Evolutionary conservation across 2,329 filamentous ascomycete genomes (phyloP).

Genomic region (Cordyceps tenuipes): DNA sequence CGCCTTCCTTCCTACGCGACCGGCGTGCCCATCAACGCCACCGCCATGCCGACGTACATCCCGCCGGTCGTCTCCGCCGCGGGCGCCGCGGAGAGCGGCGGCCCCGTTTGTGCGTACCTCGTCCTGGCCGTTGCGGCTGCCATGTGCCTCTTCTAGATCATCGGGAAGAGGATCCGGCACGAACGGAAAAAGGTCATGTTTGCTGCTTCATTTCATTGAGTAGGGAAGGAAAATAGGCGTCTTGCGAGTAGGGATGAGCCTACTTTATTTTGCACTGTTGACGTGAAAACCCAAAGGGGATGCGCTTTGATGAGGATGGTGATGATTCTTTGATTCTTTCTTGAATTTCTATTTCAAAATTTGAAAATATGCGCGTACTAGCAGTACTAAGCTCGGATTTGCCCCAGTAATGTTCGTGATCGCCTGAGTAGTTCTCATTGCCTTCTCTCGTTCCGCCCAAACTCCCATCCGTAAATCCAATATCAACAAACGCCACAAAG

Average conservation of each 20-base stretch:
- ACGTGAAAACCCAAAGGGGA: neutral
- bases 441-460: neutral
- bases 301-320: neutral
- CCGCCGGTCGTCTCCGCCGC: constrained; percentile 19
- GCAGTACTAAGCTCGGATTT: too few relatives aligned
- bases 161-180: neutral
- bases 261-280: constrained; percentile 1
- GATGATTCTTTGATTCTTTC: neutral
- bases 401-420: neutral
- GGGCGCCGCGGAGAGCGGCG: constrained; percentile 16
- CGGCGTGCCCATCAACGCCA: constrained; percentile 23
- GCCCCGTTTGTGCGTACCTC: constrained; percentile 13
- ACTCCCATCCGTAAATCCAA: neutral
- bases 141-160: neutral
- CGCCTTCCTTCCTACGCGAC: constrained; percentile 15
- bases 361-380: neutral
- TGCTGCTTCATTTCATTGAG: neutral
- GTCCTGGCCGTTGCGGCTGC: neutral
- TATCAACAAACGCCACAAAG: neutral
- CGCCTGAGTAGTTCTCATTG: neutral
- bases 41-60: constrained; percentile 13
- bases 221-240: neutral
- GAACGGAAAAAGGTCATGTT: neutral
- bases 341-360: neutral
- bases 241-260: neutral